Percentiles rank a stretch among this genome's conserved stretches.
Evolutionary conservation across 129 eudicot genomes (phyloP).

Genomic region (Centaurea solstitialis): DNA sequence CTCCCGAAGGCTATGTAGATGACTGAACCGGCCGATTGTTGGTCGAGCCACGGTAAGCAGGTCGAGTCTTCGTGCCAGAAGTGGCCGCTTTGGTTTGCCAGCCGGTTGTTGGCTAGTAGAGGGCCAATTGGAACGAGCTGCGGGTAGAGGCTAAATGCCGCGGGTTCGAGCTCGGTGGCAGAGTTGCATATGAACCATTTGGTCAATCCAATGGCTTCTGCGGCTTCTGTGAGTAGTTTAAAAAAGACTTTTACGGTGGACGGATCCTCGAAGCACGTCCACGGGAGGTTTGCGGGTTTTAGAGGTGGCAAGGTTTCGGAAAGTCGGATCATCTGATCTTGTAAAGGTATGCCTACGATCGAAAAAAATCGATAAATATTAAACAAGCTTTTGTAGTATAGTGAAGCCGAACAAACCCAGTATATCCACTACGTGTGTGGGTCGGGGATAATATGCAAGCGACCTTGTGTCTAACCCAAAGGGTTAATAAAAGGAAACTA

Average conservation of each 20-base stretch:
- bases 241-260: slow-evolving; percentile 15
- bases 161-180: slow-evolving; percentile 40
- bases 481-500: too few relatives aligned
- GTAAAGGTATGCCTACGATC: slow-evolving; percentile 45
- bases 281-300: slow-evolving; percentile 27
- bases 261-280: slow-evolving; percentile 36
- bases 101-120: slow-evolving; percentile 46
- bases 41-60: slow-evolving; percentile 67
- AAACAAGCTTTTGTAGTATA: too few relatives aligned
- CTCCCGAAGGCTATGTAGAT: slow-evolving; percentile 68
- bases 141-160: slow-evolving; percentile 33
- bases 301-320: slow-evolving; percentile 52
- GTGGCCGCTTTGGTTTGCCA: slow-evolving; percentile 37
- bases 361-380: neutral
- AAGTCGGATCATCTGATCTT: slow-evolving; percentile 34
- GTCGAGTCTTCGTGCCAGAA: slow-evolving; percentile 59
- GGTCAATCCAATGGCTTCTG: slow-evolving; percentile 14
- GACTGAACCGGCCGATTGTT: slow-evolving; percentile 41
- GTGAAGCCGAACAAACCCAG: too few relatives aligned
- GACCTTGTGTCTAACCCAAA: too few relatives aligned
- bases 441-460: too few relatives aligned
- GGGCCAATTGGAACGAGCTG: slow-evolving; percentile 50
- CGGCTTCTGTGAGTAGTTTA: neutral
- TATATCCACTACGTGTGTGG: too few relatives aligned
- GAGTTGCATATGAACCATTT: slow-evolving; percentile 53